These are phyloP conservation scores for Jasminum sambac DNA, from an alignment of 257 asterid species.

Conservation along the genomic window DNA sequence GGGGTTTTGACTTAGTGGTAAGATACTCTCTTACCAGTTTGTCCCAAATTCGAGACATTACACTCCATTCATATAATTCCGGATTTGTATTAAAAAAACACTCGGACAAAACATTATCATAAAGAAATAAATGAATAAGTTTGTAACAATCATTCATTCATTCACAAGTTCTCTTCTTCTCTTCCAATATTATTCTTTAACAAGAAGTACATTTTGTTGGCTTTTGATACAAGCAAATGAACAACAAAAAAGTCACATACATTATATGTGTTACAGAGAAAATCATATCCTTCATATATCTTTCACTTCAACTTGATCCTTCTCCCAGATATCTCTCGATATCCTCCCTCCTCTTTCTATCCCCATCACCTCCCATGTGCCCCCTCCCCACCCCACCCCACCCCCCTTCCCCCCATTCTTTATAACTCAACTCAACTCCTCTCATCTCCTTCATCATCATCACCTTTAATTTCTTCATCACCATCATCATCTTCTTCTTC, in stretches of 20 bases:
- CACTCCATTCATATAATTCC: too few relatives aligned
- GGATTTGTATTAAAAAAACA: too few relatives aligned
- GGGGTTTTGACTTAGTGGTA: too few relatives aligned
- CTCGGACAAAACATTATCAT: too few relatives aligned
- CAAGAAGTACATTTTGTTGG: constrained; percentile 33
- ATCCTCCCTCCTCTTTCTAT: constrained; percentile 39
- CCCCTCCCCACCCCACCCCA: constrained; percentile 12
- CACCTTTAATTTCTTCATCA: too few relatives aligned
- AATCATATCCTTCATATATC: constrained; percentile 50
- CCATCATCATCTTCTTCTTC: constrained; percentile 1
- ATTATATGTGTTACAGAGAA: constrained; percentile 20
- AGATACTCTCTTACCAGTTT: too few relatives aligned
- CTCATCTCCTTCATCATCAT: neutral
- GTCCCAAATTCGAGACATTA: too few relatives aligned
- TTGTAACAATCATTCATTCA: constrained; percentile 22
- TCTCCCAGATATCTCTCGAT: constrained; percentile 88
- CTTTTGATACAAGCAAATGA: constrained; percentile 82
- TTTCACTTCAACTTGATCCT: constrained; percentile 98
- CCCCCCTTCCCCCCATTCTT: constrained; percentile 28
- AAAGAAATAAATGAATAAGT: neutral
- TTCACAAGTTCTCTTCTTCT: constrained; percentile 19
- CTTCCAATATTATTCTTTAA: constrained; percentile 15
- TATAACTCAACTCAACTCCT: constrained; percentile 15
- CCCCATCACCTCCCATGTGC: constrained; percentile 54
- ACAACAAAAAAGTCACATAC: neutral